Evolutionary conservation across 2,329 filamentous ascomycete species (phyloP), one percentile per base, ranked within the genome.

Genomic region (Alternaria dauci): DNA sequence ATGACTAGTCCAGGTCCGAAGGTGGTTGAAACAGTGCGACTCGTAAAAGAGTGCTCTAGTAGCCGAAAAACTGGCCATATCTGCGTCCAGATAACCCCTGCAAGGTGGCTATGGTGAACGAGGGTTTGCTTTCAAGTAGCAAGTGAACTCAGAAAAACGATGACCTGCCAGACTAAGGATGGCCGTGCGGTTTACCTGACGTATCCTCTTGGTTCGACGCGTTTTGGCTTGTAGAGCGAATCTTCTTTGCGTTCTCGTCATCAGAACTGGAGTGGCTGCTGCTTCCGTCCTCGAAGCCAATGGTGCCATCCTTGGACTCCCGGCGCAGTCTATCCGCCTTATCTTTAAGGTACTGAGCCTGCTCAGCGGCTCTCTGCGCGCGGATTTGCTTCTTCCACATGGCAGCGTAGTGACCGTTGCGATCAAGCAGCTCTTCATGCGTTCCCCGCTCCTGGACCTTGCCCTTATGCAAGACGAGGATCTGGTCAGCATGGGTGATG

Each of bases 341-440:
- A 60, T 83, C 81, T 59, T 83, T 82, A 54, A 84, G 73, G 14
- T 81, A 73, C 54, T 80, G 80, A 30, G 82, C 82, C 66, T 84
- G 81, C 59, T 84, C 81, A 14, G 82, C 82, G 16, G 82, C 82
- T 52, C 79, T 72, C 65, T 84, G 81, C 14, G 82, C 83, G 8
- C 81, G 79, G 23, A 84, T 82, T 63, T 85, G 83, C 73, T 84
- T 84, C 74, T 78, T 80, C 83, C 83, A 85, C 83, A 85, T 84
- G 54, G 73, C 78, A 6, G 81, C 78, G 61, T 85, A 85, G 28
- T 80, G 77, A 12, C 73, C 74, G 57, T 79, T 81, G 61, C 76
- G 72, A 18, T 79, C 80, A 20, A 86, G 77, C 18, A 86, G 75
- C 58, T 85, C 82, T 16, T 82, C 76, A 58, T 86, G 85, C 1